A percentile compares a stretch with the other conserved stretches of the same genome.
Conservation (phyloP, 129 eudicot genomes). For the Cynara cardunculus region DNA sequence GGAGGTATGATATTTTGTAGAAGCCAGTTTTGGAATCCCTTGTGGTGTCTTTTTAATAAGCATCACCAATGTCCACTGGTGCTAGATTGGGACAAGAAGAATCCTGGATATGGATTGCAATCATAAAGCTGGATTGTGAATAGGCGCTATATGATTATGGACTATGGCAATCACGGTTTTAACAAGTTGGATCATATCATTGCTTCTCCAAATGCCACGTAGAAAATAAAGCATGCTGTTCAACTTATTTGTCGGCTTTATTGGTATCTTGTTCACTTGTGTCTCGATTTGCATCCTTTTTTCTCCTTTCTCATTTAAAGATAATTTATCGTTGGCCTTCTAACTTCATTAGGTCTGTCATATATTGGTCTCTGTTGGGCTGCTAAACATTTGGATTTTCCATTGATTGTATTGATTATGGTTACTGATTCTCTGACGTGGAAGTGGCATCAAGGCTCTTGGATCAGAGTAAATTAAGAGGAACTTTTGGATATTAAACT, state of each 20-base stretch:
- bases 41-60: slow-evolving; percentile 43
- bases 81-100: slow-evolving; percentile 70
- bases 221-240: slow-evolving; percentile 43
- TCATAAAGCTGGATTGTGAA: slow-evolving; percentile 73
- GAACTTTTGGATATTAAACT: slow-evolving; percentile 80
- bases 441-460: slow-evolving; percentile 82
- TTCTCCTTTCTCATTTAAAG: not conserved
- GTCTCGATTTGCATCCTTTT: slow-evolving; percentile 14
- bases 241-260: slow-evolving; percentile 31
- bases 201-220: slow-evolving; percentile 37
- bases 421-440: slow-evolving; percentile 59
- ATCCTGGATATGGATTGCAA: slow-evolving; percentile 80
- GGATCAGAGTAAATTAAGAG: slow-evolving; percentile 69
- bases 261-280: slow-evolving; percentile 33
- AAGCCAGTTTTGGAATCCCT: slow-evolving; percentile 46
- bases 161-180: slow-evolving; percentile 18
- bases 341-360: slow-evolving; percentile 18
- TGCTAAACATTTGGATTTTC: slow-evolving; percentile 43
- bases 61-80: slow-evolving; percentile 58
- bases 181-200: slow-evolving; percentile 35
- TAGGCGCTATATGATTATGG: slow-evolving; percentile 25
- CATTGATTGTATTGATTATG: slow-evolving; percentile 27
- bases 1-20: slow-evolving; percentile 62
- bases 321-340: not conserved
- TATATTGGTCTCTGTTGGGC: slow-evolving; percentile 7